Evolutionary conservation across 306 rosid species (phyloP).

Genomic region (Corylus heterophylla): DNA sequence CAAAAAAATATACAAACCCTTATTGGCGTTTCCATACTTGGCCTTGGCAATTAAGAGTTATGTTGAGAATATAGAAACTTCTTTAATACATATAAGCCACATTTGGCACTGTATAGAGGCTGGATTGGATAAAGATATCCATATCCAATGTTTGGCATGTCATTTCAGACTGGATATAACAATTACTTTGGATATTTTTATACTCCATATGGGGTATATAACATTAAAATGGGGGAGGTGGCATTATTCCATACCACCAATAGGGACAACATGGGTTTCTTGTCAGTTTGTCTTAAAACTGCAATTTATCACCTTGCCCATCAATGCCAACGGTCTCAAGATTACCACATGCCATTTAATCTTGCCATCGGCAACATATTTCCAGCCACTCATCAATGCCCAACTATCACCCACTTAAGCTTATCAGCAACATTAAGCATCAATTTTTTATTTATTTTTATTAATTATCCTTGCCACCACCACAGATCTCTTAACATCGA

Average conservation of each 20-base stretch:
- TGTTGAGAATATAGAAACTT: background rate
- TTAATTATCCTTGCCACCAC: background rate
- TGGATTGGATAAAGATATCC: background rate
- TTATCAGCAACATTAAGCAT: background rate
- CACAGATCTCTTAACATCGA: background rate
- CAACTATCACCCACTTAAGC: background rate
- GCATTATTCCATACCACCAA: background rate
- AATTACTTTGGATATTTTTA: background rate
- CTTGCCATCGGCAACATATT: background rate
- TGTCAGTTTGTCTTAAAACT: background rate
- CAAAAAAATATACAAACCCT: background rate
- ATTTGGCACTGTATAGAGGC: background rate
- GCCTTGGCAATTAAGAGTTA: background rate
- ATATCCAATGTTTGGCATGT: background rate
- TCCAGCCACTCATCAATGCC: background rate
- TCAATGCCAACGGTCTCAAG: background rate
- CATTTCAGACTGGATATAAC: background rate
- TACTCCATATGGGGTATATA: background rate
- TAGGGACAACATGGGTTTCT: background rate
- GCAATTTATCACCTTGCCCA: background rate
- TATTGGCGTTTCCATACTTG: background rate
- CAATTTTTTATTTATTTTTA: background rate
- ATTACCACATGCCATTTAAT: background rate
- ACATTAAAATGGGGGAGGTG: background rate
- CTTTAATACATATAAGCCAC: background rate